phyloP scores from a whole-genome alignment of 2,329 filamentous ascomycete species.

The Calonectria montana region DNA sequence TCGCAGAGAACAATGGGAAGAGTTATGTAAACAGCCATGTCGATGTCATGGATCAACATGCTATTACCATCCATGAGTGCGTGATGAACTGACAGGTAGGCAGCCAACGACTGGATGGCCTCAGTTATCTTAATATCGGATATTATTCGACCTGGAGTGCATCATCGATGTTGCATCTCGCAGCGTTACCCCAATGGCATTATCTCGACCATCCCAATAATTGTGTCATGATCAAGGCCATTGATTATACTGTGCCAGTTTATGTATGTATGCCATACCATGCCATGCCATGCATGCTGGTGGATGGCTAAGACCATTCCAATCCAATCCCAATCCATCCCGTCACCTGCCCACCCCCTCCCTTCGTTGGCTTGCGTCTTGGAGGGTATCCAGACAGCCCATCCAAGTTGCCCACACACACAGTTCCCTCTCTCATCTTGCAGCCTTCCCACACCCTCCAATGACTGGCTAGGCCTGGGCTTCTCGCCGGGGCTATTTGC shows the following conservation, averaged over 20 bases:
- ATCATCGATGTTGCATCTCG: constrained; percentile 2
- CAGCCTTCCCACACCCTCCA: constrained; percentile 23
- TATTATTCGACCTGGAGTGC: neutral
- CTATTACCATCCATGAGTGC: neutral
- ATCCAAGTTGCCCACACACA: constrained; percentile 21
- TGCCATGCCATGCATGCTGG: constrained; percentile 5
- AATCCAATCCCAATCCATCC: constrained; percentile 16
- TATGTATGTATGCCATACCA: neutral
- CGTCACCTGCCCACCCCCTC: constrained; percentile 11
- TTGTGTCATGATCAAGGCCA: constrained; percentile 1
- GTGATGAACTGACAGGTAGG: neutral
- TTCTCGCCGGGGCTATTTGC: constrained; percentile 7
- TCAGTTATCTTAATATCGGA: neutral
- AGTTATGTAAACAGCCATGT: constrained; percentile 8
- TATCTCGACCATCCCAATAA: constrained; percentile 5
- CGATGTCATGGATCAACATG: neutral
- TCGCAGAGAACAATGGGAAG: neutral
- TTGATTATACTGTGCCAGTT: neutral
- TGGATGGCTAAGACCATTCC: constrained; percentile 14
- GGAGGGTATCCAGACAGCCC: constrained; percentile 14
- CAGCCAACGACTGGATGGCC: neutral
- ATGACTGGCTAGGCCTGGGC: neutral
- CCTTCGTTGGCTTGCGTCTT: neutral
- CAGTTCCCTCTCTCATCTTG: neutral
- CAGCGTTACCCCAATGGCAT: neutral